Evolutionary conservation across 1,284 basidiomycete species (phyloP).

Genomic region (Heterobasidion parviporum): DNA sequence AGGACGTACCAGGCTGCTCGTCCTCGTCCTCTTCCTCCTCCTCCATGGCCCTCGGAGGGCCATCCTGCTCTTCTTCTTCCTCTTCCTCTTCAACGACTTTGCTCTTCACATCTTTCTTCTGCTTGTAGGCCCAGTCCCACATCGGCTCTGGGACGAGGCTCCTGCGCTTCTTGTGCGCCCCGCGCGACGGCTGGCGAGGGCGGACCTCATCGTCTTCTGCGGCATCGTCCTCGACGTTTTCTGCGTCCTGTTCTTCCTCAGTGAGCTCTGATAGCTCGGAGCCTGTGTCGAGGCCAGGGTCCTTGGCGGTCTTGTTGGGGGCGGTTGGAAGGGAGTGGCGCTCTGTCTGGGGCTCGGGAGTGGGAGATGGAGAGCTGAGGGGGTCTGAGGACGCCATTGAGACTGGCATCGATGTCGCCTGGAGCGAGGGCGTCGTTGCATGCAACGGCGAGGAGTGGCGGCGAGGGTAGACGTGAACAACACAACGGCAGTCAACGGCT

Average conservation of each 20-base stretch:
- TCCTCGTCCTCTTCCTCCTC: conserved; percentile 55
- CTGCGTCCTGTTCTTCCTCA: conserved; percentile 59
- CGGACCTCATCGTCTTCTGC: conserved; percentile 9
- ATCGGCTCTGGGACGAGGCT: conserved; percentile 64
- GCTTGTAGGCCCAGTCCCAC: conserved; percentile 71
- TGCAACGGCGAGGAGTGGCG: neutral
- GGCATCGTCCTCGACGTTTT: conserved; percentile 18
- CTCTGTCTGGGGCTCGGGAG: conserved; percentile 23
- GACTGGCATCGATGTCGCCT: conserved; percentile 5
- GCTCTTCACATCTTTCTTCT: conserved; percentile 18
- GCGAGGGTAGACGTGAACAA: too few species aligned
- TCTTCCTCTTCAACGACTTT: conserved; percentile 32
- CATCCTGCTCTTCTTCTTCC: conserved; percentile 43
- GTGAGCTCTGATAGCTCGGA: conserved; percentile 68
- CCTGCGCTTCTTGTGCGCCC: conserved; percentile 43
- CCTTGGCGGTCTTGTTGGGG: neutral
- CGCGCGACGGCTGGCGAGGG: conserved; percentile 4
- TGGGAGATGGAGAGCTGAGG: conserved; percentile 52
- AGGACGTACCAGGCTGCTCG: conserved; percentile 15
- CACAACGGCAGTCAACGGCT: too few species aligned
- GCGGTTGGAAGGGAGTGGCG: neutral
- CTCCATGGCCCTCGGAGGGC: conserved; percentile 50
- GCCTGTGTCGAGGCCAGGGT: conserved; percentile 10
- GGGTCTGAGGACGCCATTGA: conserved; percentile 53
- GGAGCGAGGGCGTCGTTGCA: neutral